Conservation (phyloP, 202 grass and related monocot species). For the Setaria italica region DNA sequence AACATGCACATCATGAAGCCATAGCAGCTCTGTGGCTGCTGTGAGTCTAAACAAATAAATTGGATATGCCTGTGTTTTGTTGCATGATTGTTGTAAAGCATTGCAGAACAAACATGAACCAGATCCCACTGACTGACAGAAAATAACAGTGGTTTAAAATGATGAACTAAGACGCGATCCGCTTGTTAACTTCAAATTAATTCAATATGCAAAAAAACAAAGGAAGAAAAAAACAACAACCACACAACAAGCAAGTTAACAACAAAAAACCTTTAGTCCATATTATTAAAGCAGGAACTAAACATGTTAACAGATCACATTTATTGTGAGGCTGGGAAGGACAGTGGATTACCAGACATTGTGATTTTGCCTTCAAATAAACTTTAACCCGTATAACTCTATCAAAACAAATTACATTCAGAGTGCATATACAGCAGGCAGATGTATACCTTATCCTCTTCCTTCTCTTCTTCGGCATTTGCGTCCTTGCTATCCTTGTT, state of each 20-base stretch:
- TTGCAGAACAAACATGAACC: not conserved
- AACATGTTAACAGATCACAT: not conserved
- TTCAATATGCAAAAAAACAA: not conserved
- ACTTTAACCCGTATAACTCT: not conserved
- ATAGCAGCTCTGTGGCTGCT: not conserved
- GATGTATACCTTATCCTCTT: conserved; percentile 80
- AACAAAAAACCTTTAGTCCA: not conserved
- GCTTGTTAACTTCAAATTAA: not conserved
- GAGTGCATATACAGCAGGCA: not conserved
- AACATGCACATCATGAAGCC: not conserved
- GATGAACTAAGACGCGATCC: not conserved
- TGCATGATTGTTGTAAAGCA: not conserved
- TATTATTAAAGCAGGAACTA: not conserved
- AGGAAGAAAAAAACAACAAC: conserved; percentile 2
- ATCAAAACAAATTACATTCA: not conserved
- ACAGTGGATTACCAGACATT: not conserved
- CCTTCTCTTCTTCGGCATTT: conserved; percentile 66
- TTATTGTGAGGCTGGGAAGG: not conserved
- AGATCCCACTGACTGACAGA: not conserved
- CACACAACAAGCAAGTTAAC: not conserved
- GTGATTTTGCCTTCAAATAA: not conserved
- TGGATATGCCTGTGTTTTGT: not conserved
- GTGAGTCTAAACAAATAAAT: not conserved
- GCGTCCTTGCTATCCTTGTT: conserved; percentile 60
- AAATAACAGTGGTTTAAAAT: not conserved